A percentile compares a stretch with the other conserved stretches of the same genome.
Conservation (phyloP, 345 rosid genomes). For the Hypericum perforatum region DNA sequence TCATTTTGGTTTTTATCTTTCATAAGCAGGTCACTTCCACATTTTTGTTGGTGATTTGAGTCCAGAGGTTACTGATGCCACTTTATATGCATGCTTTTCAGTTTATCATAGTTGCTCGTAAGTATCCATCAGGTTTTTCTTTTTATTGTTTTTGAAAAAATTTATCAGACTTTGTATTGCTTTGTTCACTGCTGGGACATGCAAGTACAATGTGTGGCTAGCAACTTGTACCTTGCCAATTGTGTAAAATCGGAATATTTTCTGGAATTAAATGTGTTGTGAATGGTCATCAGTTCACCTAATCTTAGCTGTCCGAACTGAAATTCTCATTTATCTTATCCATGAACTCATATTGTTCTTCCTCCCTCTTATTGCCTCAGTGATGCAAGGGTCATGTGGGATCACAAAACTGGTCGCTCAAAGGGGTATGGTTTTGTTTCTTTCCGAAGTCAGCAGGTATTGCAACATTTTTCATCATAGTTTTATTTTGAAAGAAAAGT, state of each 20-base stretch:
- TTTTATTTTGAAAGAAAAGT: too few species aligned
- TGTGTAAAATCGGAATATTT: too few species aligned
- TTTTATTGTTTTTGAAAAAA: not conserved
- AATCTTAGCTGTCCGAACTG: too few species aligned
- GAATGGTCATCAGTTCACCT: too few species aligned
- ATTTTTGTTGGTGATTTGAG: constrained; percentile 33
- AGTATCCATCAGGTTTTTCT: constrained; percentile 3
- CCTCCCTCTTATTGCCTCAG: not conserved
- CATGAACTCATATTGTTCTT: too few species aligned
- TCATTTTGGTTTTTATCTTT: too few species aligned
- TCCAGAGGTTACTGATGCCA: constrained; percentile 34
- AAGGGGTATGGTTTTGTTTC: constrained; percentile 26
- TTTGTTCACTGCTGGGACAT: not conserved
- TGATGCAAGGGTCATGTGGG: constrained; percentile 27
- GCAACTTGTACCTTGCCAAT: too few species aligned
- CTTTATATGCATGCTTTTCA: constrained; percentile 22
- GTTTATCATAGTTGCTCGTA: constrained; percentile 22
- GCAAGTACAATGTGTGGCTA: too few species aligned
- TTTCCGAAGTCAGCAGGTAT: constrained; percentile 24
- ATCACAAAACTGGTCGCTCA: constrained; percentile 25
- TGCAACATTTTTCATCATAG: not conserved
- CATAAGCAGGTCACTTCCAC: constrained; percentile 21
- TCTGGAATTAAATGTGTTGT: too few species aligned
- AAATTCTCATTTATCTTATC: too few species aligned
- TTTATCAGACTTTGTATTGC: not conserved